Percentiles rank a stretch among this genome's conserved stretches.
phyloP scores from a whole-genome alignment of 495 filamentous ascomycete genomes.

The Aspergillus incahuasiensis region DNA sequence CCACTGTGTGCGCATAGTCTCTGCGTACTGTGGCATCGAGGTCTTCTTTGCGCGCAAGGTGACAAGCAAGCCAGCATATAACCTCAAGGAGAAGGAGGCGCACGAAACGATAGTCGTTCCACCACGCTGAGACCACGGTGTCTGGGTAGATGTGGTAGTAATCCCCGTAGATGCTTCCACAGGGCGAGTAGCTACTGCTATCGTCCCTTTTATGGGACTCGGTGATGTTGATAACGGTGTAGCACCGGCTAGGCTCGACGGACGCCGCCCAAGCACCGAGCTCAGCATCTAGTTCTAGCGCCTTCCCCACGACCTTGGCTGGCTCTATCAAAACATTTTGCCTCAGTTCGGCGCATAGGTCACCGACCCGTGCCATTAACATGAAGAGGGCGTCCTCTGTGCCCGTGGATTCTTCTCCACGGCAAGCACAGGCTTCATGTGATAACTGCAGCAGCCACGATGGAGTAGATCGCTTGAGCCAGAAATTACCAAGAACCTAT shows the following conservation, averaged over 20 bases:
- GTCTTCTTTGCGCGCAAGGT: neutral
- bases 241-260: neutral
- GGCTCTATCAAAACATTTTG: neutral
- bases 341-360: conserved; percentile 4
- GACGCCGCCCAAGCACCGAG: conserved; percentile 2
- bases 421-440: neutral
- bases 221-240: conserved; percentile 3
- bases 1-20: neutral
- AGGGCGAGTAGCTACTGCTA: neutral
- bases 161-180: neutral
- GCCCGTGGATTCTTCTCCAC: neutral
- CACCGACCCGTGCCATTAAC: conserved; percentile 3
- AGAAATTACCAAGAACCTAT: conserved; percentile 12
- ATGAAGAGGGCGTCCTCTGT: conserved; percentile 2
- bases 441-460: conserved; percentile 7
- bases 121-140: neutral
- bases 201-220: neutral
- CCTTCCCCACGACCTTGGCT: neutral
- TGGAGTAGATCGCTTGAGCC: conserved; percentile 8
- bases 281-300: conserved; percentile 8
- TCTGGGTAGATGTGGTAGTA: conserved; percentile 11
- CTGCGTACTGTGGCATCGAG: neutral
- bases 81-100: conserved; percentile 7
- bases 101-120: conserved; percentile 11
- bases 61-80: conserved; percentile 1